Evolutionary conservation across 1,139 yeast species (phyloP).

Genomic region (Hansenula anomala): DNA sequence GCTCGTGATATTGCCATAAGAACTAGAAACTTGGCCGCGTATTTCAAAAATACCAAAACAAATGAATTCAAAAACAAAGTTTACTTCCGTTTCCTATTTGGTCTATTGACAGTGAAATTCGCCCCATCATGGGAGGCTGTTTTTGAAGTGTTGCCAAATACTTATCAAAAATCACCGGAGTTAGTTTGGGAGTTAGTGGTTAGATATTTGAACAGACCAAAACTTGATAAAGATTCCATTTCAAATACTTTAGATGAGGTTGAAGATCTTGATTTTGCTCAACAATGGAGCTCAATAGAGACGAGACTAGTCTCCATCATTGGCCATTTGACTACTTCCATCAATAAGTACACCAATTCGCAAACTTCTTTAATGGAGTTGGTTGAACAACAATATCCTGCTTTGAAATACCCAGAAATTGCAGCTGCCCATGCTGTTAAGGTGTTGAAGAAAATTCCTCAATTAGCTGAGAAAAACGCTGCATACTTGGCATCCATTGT

Average conservation of each 20-base stretch:
- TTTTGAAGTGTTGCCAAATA: conserved; percentile 49
- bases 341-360: background rate
- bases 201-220: conserved; percentile 31
- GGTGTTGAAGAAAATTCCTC: conserved; percentile 51
- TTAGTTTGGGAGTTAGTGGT: conserved; percentile 54
- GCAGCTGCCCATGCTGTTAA: conserved; percentile 45
- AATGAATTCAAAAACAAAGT: conserved; percentile 31
- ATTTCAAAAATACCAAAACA: conserved; percentile 37
- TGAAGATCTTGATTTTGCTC: background rate
- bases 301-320: background rate
- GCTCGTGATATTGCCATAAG: conserved; percentile 75
- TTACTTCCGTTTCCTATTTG: conserved; percentile 60
- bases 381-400: conserved; percentile 10
- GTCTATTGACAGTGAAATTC: conserved; percentile 68
- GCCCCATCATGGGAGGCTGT: conserved; percentile 86
- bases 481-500: conserved; percentile 51
- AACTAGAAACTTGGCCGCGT: conserved; percentile 54
- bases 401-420: conserved; percentile 27
- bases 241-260: conserved; percentile 1
- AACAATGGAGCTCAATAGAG: background rate
- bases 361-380: background rate
- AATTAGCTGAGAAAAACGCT: conserved; percentile 62
- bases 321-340: background rate
- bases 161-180: conserved; percentile 39
- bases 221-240: conserved; percentile 6